Conservation (phyloP, 805 yeast genomes). For the Sungouiella thailandica region DNA sequence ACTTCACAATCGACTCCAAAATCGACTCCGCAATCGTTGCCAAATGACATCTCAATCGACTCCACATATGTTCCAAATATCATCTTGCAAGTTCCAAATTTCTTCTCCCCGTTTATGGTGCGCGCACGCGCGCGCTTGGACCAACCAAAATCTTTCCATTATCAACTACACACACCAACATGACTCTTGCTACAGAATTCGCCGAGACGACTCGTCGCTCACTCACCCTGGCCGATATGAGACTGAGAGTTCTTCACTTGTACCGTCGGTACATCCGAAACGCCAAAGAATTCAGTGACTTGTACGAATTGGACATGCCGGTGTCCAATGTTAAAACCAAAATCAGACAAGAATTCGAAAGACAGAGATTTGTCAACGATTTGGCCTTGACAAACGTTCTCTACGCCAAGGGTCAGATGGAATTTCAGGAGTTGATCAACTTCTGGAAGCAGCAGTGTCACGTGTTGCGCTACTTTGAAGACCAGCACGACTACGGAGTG, state of each 20-base stretch:
- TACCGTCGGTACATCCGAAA: conserved; percentile 70
- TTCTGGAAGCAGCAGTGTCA: conserved; percentile 90
- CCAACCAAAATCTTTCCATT: conserved; percentile 15
- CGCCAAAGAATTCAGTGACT: conserved; percentile 54
- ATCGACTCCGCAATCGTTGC: no score
- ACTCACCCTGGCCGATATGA: conserved; percentile 55
- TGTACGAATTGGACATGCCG: conserved; percentile 73
- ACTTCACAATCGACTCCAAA: no score
- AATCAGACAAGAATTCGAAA: conserved; percentile 85
- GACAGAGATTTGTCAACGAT: conserved; percentile 70
- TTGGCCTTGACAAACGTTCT: conserved; percentile 62
- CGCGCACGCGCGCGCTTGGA: conserved; percentile 11
- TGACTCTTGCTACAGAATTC: conserved; percentile 75
- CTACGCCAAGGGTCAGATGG: conserved; percentile 83
- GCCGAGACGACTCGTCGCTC: conserved; percentile 76
- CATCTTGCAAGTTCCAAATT: background rate
- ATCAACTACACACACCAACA: conserved; percentile 9
- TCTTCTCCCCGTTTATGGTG: no score
- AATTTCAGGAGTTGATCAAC: conserved; percentile 80
- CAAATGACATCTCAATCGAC: no score
- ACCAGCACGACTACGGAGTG: conserved; percentile 51
- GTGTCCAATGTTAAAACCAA: conserved; percentile 74
- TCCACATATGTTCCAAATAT: no score
- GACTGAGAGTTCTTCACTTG: conserved; percentile 57
- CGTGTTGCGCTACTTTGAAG: conserved; percentile 76